Conservation (phyloP, 768 basidiomycete species). For the Xerocomellus dryophilus region DNA sequence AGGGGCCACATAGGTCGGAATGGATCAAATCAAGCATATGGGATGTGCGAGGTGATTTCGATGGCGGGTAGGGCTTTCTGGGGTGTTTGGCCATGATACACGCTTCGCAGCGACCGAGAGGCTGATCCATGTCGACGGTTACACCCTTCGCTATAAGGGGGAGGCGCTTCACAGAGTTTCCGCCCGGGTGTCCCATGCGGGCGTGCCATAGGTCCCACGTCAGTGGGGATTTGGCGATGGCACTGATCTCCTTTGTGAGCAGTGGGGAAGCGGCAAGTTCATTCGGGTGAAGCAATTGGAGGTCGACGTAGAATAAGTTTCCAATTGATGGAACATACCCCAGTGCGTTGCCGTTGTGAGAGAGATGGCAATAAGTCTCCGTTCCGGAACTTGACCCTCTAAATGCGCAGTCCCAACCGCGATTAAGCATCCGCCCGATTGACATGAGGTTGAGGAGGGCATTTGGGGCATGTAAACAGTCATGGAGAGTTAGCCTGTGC, state of each 20-base stretch:
- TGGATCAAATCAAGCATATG: constrained; percentile 25
- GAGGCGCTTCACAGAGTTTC: not conserved
- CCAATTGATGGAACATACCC: not conserved
- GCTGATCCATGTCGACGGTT: not conserved
- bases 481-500: not conserved
- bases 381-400: fast-evolving
- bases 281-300: not conserved
- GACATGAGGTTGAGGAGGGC: not conserved
- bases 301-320: not conserved
- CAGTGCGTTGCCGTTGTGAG: not conserved
- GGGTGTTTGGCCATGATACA: not conserved
- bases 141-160: not conserved
- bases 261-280: fast-evolving
- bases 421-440: not conserved
- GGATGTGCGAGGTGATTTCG: not conserved
- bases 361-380: not conserved
- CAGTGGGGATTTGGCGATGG: not conserved
- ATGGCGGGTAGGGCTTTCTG: not conserved
- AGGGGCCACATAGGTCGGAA: constrained; percentile 28
- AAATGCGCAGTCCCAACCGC: not conserved
- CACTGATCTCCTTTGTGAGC: not conserved
- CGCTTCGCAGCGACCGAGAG: not conserved
- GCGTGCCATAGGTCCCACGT: not conserved
- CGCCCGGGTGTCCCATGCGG: not conserved
- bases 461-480: not conserved